phyloP scores from a whole-genome alignment of 345 rosid species.

The Adansonia digitata region DNA sequence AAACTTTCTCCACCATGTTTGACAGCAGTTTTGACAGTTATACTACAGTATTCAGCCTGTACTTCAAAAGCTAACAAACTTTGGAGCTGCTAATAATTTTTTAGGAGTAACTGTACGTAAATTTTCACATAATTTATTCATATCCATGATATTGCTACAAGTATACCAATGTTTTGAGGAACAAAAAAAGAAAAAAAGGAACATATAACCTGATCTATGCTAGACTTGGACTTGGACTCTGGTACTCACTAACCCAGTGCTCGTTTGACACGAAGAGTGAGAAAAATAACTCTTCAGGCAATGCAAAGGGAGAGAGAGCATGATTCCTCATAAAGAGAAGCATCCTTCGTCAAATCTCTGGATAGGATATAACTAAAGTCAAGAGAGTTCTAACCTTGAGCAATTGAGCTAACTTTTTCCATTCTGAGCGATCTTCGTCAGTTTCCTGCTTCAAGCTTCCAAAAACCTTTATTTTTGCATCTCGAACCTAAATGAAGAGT shows the following conservation, averaged over 20 bases:
- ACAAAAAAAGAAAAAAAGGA: not conserved
- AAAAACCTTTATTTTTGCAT: constrained; percentile 72
- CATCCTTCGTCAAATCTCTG: not conserved
- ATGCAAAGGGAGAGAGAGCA: not conserved
- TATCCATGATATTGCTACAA: not conserved
- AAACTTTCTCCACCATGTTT: not conserved
- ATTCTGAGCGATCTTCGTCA: constrained; percentile 73
- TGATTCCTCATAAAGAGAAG: not conserved
- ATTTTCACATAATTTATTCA: not conserved
- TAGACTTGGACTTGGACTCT: not conserved
- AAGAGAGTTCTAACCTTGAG: constrained; percentile 53
- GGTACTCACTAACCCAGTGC: not conserved
- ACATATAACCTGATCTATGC: not conserved
- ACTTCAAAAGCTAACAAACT: not conserved
- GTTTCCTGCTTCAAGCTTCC: constrained; percentile 68
- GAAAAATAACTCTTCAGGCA: not conserved
- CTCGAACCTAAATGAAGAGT: constrained; percentile 60
- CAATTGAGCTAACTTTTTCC: constrained; percentile 58
- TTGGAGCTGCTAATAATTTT: not conserved
- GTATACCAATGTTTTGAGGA: not conserved
- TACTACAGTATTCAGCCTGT: not conserved
- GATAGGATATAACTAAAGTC: not conserved
- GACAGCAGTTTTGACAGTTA: not conserved
- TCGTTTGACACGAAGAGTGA: not conserved
- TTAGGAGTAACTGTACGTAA: not conserved